Evolutionary conservation across 2,329 filamentous ascomycete genomes (phyloP), one percentile per base, ranked within the genome.

Genomic region (Fusarium oligoseptatum): DNA sequence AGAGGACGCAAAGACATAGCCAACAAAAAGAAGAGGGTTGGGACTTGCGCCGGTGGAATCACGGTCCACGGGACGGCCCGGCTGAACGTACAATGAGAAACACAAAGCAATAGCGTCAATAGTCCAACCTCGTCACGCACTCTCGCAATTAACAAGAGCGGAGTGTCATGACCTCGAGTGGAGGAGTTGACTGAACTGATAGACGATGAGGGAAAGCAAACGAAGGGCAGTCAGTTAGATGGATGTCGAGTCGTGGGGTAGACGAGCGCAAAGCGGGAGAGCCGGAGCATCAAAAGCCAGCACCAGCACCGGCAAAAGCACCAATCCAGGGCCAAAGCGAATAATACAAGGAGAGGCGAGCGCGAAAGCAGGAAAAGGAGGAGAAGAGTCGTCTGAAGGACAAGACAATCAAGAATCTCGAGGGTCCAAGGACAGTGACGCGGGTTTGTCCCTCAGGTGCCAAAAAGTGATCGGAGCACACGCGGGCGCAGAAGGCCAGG

Each of bases 381-480:
- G 65, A 72, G 67, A 69, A 68, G 73, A 67, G 65, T 58, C 61
- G 66, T 60, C 55, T 63, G 63, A 65, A 60, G 45, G 62, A 65
- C 43, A 66, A 50, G 62, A 65, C 43, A 66, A 50, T 66, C 48
- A 63, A 72, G 63, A 74, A 60, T 69, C 56, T 73, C 37, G 69
- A 73, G 74, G 70, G 68, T 68, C 66, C 68, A 65, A 70, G 72
- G 67, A 67, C 48, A 66, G 70, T 71, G 73, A 76, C 72, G 73
- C 74, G 66, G 68, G 64, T 66, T 48, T 69, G 45, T 61, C 67
- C 57, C 72, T 67, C 64, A 62, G 56, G 58, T 58, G 60, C 76
- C 72, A 74, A 68, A 73, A 61, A 70, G 66, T 71, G 77, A 78
- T 79, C 78, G 71, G 70, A 75, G 77, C 74, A 73, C 70, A 75